Evolutionary conservation across 208 protist species (phyloP).

Genomic region (Tritrichomonas musculus): DNA sequence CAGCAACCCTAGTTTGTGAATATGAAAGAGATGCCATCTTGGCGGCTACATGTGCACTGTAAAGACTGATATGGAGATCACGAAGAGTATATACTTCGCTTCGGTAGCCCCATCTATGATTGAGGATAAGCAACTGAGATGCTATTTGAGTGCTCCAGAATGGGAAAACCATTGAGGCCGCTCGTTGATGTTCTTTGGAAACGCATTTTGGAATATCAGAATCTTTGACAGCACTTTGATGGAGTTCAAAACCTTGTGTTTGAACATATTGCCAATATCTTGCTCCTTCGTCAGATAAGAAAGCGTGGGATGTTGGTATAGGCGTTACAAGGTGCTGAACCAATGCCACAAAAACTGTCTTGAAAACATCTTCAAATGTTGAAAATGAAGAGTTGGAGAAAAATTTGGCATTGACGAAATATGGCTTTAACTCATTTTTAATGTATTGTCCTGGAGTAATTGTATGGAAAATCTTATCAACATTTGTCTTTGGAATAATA

Average conservation of each 20-base stretch:
- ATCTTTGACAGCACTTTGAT: background rate
- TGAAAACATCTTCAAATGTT: background rate
- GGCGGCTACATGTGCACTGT: background rate
- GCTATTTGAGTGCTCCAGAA: background rate
- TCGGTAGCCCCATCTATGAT: background rate
- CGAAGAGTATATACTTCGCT: background rate
- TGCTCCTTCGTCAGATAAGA: background rate
- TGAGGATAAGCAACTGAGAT: background rate
- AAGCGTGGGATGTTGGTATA: background rate
- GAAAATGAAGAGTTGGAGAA: background rate
- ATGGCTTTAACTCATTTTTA: background rate
- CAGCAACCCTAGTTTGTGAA: background rate
- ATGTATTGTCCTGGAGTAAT: background rate
- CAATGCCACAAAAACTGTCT: background rate
- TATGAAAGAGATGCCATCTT: background rate
- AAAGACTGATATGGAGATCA: background rate
- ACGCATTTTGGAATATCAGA: background rate
- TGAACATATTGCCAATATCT: background rate
- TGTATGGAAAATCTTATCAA: background rate
- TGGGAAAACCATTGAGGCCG: background rate
- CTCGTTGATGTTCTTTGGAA: background rate
- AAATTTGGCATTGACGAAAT: background rate
- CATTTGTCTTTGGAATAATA: background rate
- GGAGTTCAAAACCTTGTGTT: background rate
- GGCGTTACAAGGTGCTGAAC: background rate